A percentile compares a stretch with the other conserved stretches of the same genome.
Evolutionary conservation across 2,329 filamentous ascomycete species (phyloP).

Genomic region (Botrytis tulipae): DNA sequence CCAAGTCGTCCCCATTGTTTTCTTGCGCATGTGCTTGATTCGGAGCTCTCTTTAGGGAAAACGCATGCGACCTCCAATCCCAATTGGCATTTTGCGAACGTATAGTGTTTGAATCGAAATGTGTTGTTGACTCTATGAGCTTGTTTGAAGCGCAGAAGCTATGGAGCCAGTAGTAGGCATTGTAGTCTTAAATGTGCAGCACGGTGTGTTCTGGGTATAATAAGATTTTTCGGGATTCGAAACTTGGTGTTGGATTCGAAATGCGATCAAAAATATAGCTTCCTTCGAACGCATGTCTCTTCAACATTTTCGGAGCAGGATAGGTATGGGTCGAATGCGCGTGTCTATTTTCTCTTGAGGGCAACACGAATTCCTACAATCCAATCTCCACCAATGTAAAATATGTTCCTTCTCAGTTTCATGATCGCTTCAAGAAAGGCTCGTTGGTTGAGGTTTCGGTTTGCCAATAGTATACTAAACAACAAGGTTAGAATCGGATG

Average conservation of each 20-base stretch:
- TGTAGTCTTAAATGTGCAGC: not conserved
- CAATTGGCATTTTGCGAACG: too few species aligned
- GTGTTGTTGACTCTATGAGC: not conserved
- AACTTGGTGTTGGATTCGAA: too few species aligned
- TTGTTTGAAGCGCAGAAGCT: too few species aligned
- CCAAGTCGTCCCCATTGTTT: not conserved
- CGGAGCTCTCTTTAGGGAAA: not conserved
- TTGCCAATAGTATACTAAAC: not conserved
- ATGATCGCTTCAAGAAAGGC: not conserved
- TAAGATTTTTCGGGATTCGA: not conserved
- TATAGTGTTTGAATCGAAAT: too few species aligned
- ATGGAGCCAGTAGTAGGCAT: not conserved
- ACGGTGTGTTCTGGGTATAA: too few species aligned
- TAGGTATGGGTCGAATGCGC: not conserved
- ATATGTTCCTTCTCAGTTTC: not conserved
- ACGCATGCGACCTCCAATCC: not conserved
- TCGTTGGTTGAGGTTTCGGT: rapidly evolving
- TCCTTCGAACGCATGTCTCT: too few species aligned
- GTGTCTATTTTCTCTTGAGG: not conserved
- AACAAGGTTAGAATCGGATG: not conserved
- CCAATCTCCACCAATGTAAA: not conserved
- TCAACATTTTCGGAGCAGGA: not conserved
- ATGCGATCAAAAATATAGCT: not conserved
- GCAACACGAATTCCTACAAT: not conserved
- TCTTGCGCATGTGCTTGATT: not conserved